Percentiles rank a stretch among this genome's conserved stretches.
phyloP scores from a whole-genome alignment of 768 basidiomycete genomes.

The Trametes sanguinea region DNA sequence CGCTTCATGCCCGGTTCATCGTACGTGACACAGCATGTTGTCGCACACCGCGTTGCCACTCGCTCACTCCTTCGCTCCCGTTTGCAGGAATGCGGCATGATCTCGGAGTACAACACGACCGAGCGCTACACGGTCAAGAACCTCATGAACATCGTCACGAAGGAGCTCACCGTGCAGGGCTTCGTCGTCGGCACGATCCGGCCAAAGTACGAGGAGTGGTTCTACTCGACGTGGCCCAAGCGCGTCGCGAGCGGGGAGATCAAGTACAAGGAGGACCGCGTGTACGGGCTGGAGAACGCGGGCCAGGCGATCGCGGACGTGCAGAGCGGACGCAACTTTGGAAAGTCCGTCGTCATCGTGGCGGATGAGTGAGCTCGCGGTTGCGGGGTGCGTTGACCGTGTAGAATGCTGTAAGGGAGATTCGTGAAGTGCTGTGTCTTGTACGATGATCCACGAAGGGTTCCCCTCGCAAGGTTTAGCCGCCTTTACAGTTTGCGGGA shows the following conservation, averaged over 20 bases:
- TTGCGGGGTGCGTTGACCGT: no score
- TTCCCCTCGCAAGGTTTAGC: no score
- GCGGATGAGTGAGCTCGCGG: constrained; percentile 25
- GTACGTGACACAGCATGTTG: constrained; percentile 12
- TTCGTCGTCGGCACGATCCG: constrained; percentile 32
- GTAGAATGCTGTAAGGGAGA: no score
- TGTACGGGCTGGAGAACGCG: constrained; percentile 36
- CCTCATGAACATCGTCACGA: constrained; percentile 30
- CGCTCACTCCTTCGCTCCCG: not conserved
- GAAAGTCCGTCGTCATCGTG: constrained; percentile 40
- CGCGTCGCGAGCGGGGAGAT: constrained; percentile 37
- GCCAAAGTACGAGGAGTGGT: constrained; percentile 31
- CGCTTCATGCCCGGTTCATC: constrained; percentile 25
- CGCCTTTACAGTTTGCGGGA: no score
- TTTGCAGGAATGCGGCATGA: constrained; percentile 34
- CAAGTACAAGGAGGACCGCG: constrained; percentile 38
- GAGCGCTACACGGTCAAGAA: constrained; percentile 29
- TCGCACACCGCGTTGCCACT: not conserved
- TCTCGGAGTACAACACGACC: constrained; percentile 29
- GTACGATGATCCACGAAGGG: no score
- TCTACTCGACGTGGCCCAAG: constrained; percentile 33
- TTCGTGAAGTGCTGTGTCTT: no score
- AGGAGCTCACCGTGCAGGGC: constrained; percentile 34
- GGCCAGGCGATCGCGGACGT: constrained; percentile 39
- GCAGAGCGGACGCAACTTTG: constrained; percentile 37